Base-by-base conservation (phyloP, 768 basidiomycete genomes). In the Rhodotorula graminis region DNA sequence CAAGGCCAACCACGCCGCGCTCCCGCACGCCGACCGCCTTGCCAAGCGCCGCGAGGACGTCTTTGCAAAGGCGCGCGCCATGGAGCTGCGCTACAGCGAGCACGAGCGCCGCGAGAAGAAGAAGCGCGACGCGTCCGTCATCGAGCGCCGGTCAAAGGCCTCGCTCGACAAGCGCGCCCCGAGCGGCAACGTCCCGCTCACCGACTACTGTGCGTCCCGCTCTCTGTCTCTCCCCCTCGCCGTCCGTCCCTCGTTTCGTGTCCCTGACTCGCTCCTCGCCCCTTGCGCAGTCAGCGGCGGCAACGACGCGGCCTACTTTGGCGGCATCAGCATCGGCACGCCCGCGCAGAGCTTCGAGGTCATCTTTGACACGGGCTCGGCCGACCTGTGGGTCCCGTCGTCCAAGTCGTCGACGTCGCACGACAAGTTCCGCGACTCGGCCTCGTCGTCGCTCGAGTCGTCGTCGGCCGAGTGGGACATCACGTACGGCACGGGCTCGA, bases 291-390 rank as follows among this genome's bases (percentile, higher is more conserved):
- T 68, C 59, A 63, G 65, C 23, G 71, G 65, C 64, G 75, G 71
- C n/a, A 69, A 72, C 33, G 72, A 76, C 47, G 67, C 75, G 19
- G 55, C 71, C 2, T 76, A 73, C 64, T 76, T 47, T 37, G 75
- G 75, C 16, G 23, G 25, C 4, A 56, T 73, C 42, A 29, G 62
- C 5, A 69, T 76, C 61, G 71, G 75, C 42, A 67, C 69, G 4
- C 75, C 71, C 12, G 49, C n/a, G n/a, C 71, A 73, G 37, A 33
- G 49, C 0, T 76, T 76, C 66, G 49, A 69, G 8, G 52, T 65
- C 21, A 70, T 71, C 58, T 71, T 70, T 44, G 69, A 73, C 56
- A 69, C 72, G 9, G 72, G 72, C 46, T 58, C 53, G 7, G 72
- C 64, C 14, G 65, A 67, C 47, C 65, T 70, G 11, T 70, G 68